phyloP scores from a whole-genome alignment of 441 rosid genomes.

The Jatropha podagrica region DNA sequence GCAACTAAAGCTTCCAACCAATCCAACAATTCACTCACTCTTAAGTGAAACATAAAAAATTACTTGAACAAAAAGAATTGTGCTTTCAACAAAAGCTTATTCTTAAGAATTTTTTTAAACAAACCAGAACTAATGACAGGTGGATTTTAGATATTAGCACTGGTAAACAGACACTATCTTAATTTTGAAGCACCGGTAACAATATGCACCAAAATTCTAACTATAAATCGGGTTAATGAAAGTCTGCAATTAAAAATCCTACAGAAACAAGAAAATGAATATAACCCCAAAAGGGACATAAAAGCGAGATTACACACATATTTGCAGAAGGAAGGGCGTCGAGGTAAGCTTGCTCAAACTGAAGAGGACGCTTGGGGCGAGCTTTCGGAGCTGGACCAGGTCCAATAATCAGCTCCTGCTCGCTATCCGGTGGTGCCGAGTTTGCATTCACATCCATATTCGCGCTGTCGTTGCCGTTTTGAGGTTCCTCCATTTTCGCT shows the following conservation, averaged over 20 bases:
- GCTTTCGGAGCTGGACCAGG: conserved; percentile 75
- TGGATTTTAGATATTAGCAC: too few relatives aligned
- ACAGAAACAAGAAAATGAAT: neutral
- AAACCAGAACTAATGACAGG: too few relatives aligned
- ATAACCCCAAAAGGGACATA: neutral
- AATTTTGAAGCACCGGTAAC: too few relatives aligned
- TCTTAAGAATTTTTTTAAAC: too few relatives aligned
- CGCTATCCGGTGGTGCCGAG: conserved; percentile 34
- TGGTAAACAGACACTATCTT: too few relatives aligned
- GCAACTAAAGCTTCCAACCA: too few relatives aligned
- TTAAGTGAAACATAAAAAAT: too few relatives aligned
- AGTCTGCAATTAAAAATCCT: neutral
- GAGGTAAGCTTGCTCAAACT: conserved; percentile 88
- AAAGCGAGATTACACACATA: conserved; percentile 40
- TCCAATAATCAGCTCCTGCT: conserved; percentile 51
- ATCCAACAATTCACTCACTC: too few relatives aligned
- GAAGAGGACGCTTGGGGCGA: conserved; percentile 83
- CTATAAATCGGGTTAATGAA: too few relatives aligned
- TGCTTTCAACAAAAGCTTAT: too few relatives aligned
- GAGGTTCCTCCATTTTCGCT: conserved; percentile 52
- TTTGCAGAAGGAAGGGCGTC: conserved; percentile 90
- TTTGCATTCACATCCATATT: conserved; percentile 13
- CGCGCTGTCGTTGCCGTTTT: conserved; percentile 29
- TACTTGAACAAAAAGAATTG: too few relatives aligned
- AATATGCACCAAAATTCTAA: too few relatives aligned